Evolutionary conservation across 31 red algal genomes (phyloP).

Genomic region (Porphyra umbilicalis): DNA sequence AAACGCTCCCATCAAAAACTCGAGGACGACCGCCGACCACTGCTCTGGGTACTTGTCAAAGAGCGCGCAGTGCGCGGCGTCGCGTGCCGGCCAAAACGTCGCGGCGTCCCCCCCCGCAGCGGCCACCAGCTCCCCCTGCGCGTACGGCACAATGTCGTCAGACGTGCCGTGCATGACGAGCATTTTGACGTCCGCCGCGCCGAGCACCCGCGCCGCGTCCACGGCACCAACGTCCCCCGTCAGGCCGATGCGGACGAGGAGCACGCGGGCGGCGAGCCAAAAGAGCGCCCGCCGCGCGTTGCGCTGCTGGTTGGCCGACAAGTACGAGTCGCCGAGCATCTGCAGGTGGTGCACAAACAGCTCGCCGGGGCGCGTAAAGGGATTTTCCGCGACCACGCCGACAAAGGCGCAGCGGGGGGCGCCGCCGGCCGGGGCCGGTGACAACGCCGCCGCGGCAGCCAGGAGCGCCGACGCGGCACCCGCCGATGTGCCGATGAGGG

Average conservation of each 20-base stretch:
- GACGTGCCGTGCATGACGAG: constrained; percentile 80
- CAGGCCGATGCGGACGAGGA: constrained; percentile 81
- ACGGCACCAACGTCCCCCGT: constrained; percentile 38
- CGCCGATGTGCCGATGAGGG: constrained; percentile 80
- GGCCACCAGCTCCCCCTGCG: constrained; percentile 62
- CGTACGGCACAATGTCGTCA: constrained; percentile 91
- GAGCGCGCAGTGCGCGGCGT: constrained; percentile 90
- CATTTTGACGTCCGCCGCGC: constrained; percentile 29
- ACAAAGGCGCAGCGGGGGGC: constrained; percentile 80
- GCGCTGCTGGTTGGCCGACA: constrained; percentile 74
- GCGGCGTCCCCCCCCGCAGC: constrained; percentile 22
- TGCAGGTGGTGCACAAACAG: constrained; percentile 77
- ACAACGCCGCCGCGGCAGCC: constrained; percentile 31
- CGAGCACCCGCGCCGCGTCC: constrained; percentile 44
- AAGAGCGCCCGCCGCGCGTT: constrained; percentile 58
- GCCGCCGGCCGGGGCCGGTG: constrained; percentile 34
- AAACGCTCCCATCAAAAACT: constrained; percentile 53
- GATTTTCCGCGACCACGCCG: constrained; percentile 88
- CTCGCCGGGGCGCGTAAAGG: constrained; percentile 68
- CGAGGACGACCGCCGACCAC: constrained; percentile 42
- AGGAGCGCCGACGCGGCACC: constrained; percentile 78
- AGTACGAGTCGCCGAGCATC: constrained; percentile 58
- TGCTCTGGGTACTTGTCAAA: constrained; percentile 82
- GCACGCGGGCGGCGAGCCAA: constrained; percentile 62
- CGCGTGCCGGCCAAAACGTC: constrained; percentile 36